A percentile compares a stretch with the other conserved stretches of the same genome.
Evolutionary conservation across 2,329 filamentous ascomycete species (phyloP).

Genomic region (Xylariaceae sp.): DNA sequence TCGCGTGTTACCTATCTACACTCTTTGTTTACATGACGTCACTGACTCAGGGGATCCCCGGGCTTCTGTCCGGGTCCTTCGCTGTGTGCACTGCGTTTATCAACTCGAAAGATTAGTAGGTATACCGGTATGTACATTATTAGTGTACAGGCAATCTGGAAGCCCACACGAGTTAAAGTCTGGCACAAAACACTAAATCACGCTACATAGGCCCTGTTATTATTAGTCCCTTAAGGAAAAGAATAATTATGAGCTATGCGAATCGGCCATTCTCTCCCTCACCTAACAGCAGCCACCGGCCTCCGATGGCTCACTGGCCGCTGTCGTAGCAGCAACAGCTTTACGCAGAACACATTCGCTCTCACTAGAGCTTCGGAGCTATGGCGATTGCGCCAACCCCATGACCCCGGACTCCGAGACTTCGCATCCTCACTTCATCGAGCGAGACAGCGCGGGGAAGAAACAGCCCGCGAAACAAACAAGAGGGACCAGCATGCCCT

Average conservation of each 20-base stretch:
- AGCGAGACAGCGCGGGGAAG: conserved; percentile 19
- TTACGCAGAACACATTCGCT: background rate
- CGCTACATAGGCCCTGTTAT: conserved; percentile 4
- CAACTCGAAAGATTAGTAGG: too few species aligned
- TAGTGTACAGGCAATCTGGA: background rate
- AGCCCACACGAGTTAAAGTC: background rate
- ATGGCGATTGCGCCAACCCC: background rate
- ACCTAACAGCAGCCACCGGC: conserved; percentile 8
- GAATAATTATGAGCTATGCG: conserved; percentile 35
- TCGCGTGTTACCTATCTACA: too few species aligned
- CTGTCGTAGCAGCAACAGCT: conserved; percentile 14
- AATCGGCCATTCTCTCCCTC: conserved; percentile 28
- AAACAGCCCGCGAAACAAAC: conserved; percentile 29
- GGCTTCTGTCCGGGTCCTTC: too few species aligned
- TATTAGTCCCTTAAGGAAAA: conserved; percentile 21
- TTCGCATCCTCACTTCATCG: conserved; percentile 18
- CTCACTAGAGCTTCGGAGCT: background rate
- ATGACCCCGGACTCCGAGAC: conserved; percentile 8
- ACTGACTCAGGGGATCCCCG: conserved; percentile 2
- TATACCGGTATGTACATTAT: too few species aligned
- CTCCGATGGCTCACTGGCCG: conserved; percentile 6
- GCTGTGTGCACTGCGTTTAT: too few species aligned
- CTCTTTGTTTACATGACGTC: conserved; percentile 23
- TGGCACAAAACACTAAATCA: conserved; percentile 1
- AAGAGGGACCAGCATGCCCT: conserved; percentile 28